Evolutionary conservation across 1,139 yeast species (phyloP), one percentile per base, ranked within the genome.

Genomic region (Pichia sp.): DNA sequence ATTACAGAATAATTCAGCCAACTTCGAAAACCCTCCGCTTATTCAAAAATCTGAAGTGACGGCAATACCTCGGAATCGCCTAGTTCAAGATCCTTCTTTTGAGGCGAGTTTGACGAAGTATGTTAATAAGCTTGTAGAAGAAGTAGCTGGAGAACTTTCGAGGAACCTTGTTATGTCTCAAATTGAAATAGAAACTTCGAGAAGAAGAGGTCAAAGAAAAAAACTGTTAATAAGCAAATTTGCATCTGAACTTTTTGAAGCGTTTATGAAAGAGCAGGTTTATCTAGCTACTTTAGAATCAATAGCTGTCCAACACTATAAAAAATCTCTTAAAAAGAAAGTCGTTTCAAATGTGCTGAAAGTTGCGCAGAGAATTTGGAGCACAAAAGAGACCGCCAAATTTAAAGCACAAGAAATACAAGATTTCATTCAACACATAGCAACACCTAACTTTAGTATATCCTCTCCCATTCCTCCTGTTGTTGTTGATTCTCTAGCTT

Each of bases 231-330:
- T 79, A 48, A 62, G 0, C 60, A 35, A 30, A 18, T 23, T 79
- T 14, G 54, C 79, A 1, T 54, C 57, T 2, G 80, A 77, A 32
- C 57, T 83, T 1, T 81, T 67, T 47, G 56, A 61, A 11, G 84
- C 86, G 1, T 79, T 84, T 52, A 51, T 84, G 36, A 67, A 72
- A 31, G 89, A 83, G 49, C 61, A 71, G 30, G 54, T 74, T 0
- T 73, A 68, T 48, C 59, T 72, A 28, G 57, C 65, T 2, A 54
- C 66, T 0, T 53, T 72, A 33, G 71, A 73, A 30, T 53, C 68
- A 0, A 30, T 50, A 20, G 46, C 68, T 45, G 34, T 59, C 48
- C 10, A 55, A 47, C 43, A 60, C 41, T 24, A 59, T 39, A 21
- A 58, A 4, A 22, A 45, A 28, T 21, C 47, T 36, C 4, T 61